Evolutionary conservation across 2,329 filamentous ascomycete species (phyloP).

Genomic region (Pleurostoma richardsiae): DNA sequence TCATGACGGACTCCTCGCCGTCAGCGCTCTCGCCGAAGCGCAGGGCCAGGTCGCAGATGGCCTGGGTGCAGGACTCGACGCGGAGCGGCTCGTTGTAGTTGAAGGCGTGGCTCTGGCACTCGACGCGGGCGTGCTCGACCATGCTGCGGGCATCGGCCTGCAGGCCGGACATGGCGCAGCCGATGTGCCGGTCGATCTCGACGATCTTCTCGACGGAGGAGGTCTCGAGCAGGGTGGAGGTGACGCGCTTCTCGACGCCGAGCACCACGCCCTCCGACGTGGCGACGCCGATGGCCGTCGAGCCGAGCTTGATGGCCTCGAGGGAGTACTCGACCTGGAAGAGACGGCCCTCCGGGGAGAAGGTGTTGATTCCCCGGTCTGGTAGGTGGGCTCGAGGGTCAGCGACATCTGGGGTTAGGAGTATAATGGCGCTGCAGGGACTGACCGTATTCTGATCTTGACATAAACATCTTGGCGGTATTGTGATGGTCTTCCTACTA

Average conservation of each 20-base stretch:
- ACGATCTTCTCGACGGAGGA: constrained; percentile 99
- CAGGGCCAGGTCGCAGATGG: constrained; percentile 94
- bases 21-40: constrained; percentile 96
- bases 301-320: constrained; percentile 99
- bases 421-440: constrained; percentile 14
- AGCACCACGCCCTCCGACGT: constrained; percentile 94
- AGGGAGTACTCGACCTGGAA: constrained; percentile 99
- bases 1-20: constrained; percentile 98
- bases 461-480: constrained; percentile 89
- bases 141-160: constrained; percentile 97
- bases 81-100: constrained; percentile 94
- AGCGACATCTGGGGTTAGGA: constrained; percentile 13
- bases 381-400: constrained; percentile 21
- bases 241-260: constrained; percentile 98
- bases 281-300: constrained; percentile 95
- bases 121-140: constrained; percentile 96
- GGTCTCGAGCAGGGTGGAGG: constrained; percentile 92
- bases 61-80: constrained; percentile 97
- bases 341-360: constrained; percentile 97
- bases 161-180: constrained; percentile 96
- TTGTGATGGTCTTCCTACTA: constrained; percentile 17
- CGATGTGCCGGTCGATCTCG: constrained; percentile 97
- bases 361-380: constrained; percentile 99
- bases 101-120: constrained; percentile 95
- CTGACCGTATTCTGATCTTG: constrained; percentile 99